These are phyloP conservation scores for Venturia oleaginea DNA, from an alignment of 2,329 filamentous ascomycete species.

Conservation along the genomic window DNA sequence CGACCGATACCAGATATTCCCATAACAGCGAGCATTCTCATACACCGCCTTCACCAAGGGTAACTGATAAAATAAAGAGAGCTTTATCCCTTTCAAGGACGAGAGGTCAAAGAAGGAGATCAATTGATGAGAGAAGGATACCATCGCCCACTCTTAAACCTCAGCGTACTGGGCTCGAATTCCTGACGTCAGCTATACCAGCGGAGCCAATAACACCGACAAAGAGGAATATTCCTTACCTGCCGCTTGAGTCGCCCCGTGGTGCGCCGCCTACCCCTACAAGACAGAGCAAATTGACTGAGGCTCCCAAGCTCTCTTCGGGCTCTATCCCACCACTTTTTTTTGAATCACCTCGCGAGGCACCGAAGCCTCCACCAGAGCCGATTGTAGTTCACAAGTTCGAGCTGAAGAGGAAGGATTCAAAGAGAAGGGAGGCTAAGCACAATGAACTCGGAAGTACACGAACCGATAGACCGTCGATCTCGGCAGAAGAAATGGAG, in stretches of 20 bases:
- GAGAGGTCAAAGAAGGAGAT: not conserved
- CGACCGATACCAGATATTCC: not conserved
- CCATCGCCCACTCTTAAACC: not conserved
- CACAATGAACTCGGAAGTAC: not conserved
- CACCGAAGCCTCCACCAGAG: not conserved
- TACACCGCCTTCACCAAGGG: slow-evolving; percentile 1
- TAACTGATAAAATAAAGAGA: slow-evolving; percentile 4
- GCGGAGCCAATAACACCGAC: not conserved
- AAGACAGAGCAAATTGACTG: not conserved
- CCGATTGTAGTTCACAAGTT: not conserved
- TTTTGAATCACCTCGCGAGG: not conserved
- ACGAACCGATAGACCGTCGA: not conserved
- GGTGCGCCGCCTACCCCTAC: not conserved
- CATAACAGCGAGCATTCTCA: not conserved
- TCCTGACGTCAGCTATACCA: not conserved
- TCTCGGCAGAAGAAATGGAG: not conserved
- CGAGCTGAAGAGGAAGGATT: not conserved
- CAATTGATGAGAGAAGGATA: not conserved
- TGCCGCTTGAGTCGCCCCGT: not conserved
- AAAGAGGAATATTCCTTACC: not conserved
- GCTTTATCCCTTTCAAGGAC: not conserved
- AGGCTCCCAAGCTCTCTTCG: not conserved
- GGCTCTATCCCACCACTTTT: not conserved
- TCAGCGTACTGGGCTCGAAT: not conserved
- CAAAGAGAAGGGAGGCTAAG: not conserved